Conservation (phyloP, 2,329 filamentous ascomycete genomes). For the Aspergillus sp. region DNA sequence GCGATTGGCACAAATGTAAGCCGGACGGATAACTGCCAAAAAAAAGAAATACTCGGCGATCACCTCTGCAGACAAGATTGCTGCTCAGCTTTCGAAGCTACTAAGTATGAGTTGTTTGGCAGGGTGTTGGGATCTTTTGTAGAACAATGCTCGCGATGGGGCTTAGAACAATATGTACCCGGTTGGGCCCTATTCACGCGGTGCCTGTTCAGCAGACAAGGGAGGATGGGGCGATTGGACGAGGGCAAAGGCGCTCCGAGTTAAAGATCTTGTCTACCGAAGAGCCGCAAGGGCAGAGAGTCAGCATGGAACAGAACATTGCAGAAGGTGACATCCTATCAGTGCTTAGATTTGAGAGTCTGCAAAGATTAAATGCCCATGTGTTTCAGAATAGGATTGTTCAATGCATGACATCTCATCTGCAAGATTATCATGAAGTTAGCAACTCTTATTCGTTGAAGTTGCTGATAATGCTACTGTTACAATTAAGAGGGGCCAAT, state of each 20-base stretch:
- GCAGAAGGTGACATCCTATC: neutral
- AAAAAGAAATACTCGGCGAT: constrained; percentile 3
- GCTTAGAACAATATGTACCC: neutral
- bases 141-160: neutral
- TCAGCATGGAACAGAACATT: neutral
- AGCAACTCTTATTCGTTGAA: neutral
- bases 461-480: neutral
- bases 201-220: neutral
- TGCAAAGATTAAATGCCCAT: neutral
- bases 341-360: neutral
- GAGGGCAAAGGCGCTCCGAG: too few species aligned
- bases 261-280: neutral
- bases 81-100: neutral
- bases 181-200: neutral
- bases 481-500: neutral
- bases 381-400: neutral
- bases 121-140: neutral
- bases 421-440: neutral
- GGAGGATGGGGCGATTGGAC: neutral
- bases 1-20: constrained; percentile 13
- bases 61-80: neutral
- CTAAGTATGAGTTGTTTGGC: neutral
- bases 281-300: neutral
- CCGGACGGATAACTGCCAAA: constrained; percentile 9
- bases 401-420: neutral